phyloP scores from a whole-genome alignment of 2,329 filamentous ascomycete species.

The Fusarium mundagurra region DNA sequence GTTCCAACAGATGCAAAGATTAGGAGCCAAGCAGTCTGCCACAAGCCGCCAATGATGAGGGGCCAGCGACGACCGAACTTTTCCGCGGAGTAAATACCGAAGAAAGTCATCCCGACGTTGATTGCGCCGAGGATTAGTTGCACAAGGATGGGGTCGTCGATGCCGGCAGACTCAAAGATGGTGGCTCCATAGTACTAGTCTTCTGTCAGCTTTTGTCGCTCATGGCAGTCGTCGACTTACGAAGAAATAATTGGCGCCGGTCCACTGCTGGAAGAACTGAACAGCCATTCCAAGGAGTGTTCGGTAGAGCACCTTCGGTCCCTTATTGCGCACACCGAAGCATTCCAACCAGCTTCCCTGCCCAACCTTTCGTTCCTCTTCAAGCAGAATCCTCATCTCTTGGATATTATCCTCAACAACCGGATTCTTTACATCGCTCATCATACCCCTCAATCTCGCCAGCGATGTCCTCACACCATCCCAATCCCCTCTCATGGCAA shows the following conservation, averaged over 20 bases:
- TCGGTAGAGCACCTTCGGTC: slow-evolving; percentile 70
- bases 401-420: slow-evolving; percentile 61
- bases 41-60: slow-evolving; percentile 71
- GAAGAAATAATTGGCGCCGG: slow-evolving; percentile 69
- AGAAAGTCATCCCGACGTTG: slow-evolving; percentile 74
- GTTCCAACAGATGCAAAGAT: slow-evolving; percentile 71
- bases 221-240: slow-evolving; percentile 55
- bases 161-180: slow-evolving; percentile 73
- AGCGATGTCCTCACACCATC: slow-evolving; percentile 60
- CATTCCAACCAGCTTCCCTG: slow-evolving; percentile 67
- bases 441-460: slow-evolving; percentile 62
- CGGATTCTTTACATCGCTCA: slow-evolving; percentile 56
- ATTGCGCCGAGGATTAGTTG: slow-evolving; percentile 75
- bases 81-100: slow-evolving; percentile 75
- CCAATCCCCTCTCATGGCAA: slow-evolving; percentile 59
- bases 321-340: slow-evolving; percentile 61
- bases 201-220: fast-evolving
- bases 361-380: slow-evolving; percentile 56
- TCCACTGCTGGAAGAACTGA: slow-evolving; percentile 75
- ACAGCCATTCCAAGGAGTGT: slow-evolving; percentile 70
- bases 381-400: slow-evolving; percentile 61
- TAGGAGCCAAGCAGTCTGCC: slow-evolving; percentile 73
- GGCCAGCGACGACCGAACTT: slow-evolving; percentile 73
- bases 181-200: slow-evolving; percentile 70
- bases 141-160: slow-evolving; percentile 72